Evolutionary conservation across 306 rosid genomes (phyloP), one percentile per base, ranked within the genome.

Genomic region (Vachellia pachyceras): DNA sequence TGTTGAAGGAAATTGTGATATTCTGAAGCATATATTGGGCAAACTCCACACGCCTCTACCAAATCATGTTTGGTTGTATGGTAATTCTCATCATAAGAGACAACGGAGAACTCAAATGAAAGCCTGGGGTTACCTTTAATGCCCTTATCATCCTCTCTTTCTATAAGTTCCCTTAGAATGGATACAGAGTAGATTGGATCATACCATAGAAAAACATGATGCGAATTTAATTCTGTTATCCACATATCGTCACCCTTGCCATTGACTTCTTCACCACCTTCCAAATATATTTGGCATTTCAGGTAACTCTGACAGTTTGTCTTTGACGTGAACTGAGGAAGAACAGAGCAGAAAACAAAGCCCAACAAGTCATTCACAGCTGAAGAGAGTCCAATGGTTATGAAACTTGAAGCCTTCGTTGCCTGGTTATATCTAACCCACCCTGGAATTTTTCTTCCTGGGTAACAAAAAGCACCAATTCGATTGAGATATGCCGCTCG

Each of bases 161-260:
- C 25, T 2, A 40, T 18, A 8, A 68, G 50, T n/a, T n/a, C 50
- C 12, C 17, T 18, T 10, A 68, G 10, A 10, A 68, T 40, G 9
- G 2, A 3, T 0, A 15, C 1, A 6, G 10, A 42, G 39, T 66
- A 55, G 36, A 69, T 17, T 54, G 60, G 76, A 17, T 69, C 70
- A 29, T 79, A 79, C 77, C 82, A 78, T 6, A 69, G 7, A 41
- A 79, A 69, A 79, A n/a, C 82, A 79, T 79, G 77, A 55, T 69
- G 40, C 11, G 77, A 69, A 55, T 55, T 69, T 75, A 79, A 69
- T 20, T 41, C 47, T 7, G 36, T 18, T 20, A 78, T 6, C 11
- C 0, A 3, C 9, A 40, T 69, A 35, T 41, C 39, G 2, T 42
- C 12, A 42, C 11, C 18, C 5, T 1, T 6, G 10, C 18, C 35